Base-by-base conservation (phyloP, 176 grass and related monocot genomes). In the Phoenix roebelenii region DNA sequence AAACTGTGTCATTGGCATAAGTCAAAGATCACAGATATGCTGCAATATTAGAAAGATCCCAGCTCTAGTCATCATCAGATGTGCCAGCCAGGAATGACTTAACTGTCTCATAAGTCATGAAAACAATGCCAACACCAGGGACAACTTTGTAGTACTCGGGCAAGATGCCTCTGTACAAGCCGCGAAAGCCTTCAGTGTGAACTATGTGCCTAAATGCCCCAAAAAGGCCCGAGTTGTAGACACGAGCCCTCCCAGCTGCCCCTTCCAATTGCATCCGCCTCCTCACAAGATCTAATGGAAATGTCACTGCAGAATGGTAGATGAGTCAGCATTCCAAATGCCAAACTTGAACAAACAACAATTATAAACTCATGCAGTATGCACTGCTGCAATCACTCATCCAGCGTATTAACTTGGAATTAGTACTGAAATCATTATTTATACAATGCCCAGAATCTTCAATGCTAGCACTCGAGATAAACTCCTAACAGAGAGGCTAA, bases 141-240 rank as follows among this genome's bases (percentile, higher is more conserved):
- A 96, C 83, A 14, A 96, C 92, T 65, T 96, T 90, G 72, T 80
- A 90, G 78, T 96, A 96, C 67, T 96, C 92, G 0, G 87, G 92
- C 74, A 91, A 74, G 54, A 97, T 97, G 69, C 92, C 92, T 97
- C 92, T 86, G 63, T 97, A 97, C 59, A 97, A 65, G 57, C 92
- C 92, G 60, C 84, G 75, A 57, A 85, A 68, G 28, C 92, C 84
- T 63, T 97, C 87, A 5, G 74, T 69, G 25, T 28, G 72, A 28
- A 88, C 50, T 62, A 97, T 96, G 71, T 90, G 87, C 49, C 72
- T 73, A 30, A 90, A 96, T 22, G 92, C 82, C 70, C 92, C 87
- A 16, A 90, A 75, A 19, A 91, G 63, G 52, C 92, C 81, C 3
- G 87, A 81, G 19, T 76, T 56, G 83, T 96, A 90, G 49, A 96